These are phyloP conservation scores for Phytopythium cucurbitacearum DNA, from an alignment of 352 stramenopile genomes.

Conservation along the genomic window DNA sequence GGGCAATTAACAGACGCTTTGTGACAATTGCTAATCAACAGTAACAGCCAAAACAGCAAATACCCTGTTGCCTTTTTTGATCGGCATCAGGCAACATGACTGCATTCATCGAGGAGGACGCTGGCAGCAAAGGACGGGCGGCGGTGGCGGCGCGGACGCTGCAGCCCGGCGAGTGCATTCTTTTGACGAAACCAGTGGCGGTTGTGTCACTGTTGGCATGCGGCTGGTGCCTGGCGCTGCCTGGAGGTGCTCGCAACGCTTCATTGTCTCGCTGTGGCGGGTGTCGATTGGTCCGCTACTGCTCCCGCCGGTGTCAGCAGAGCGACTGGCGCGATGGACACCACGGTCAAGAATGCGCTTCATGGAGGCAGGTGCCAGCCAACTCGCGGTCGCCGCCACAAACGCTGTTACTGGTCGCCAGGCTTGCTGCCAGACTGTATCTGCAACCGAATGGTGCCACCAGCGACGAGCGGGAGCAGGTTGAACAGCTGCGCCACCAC, in stretches of 20 bases:
- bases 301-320: conserved; percentile 59
- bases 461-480: conserved; percentile 8
- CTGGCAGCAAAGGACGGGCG: conserved; percentile 39
- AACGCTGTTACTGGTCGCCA: conserved; percentile 52
- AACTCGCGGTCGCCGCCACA: conserved; percentile 11
- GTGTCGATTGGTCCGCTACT: conserved; percentile 61
- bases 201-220: conserved; percentile 34
- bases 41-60: no score
- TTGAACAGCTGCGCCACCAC: conserved; percentile 46
- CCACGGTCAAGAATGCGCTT: conserved; percentile 47
- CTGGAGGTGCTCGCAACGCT: not conserved
- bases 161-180: conserved; percentile 21
- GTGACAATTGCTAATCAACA: no score
- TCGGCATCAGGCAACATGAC: no score
- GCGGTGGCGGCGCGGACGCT: conserved; percentile 31
- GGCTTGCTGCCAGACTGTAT: conserved; percentile 34
- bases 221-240: conserved; percentile 40
- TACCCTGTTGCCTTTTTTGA: no score
- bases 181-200: conserved; percentile 23
- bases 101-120: conserved; percentile 9
- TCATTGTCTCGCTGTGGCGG: conserved; percentile 42
- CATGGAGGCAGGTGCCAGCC: conserved; percentile 33
- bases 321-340: conserved; percentile 37
- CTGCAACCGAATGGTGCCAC: conserved; percentile 1
- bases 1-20: no score